A percentile compares a stretch with the other conserved stretches of the same genome.
Evolutionary conservation across 2,329 filamentous ascomycete species (phyloP).

Genomic region (Penicillium sp.): DNA sequence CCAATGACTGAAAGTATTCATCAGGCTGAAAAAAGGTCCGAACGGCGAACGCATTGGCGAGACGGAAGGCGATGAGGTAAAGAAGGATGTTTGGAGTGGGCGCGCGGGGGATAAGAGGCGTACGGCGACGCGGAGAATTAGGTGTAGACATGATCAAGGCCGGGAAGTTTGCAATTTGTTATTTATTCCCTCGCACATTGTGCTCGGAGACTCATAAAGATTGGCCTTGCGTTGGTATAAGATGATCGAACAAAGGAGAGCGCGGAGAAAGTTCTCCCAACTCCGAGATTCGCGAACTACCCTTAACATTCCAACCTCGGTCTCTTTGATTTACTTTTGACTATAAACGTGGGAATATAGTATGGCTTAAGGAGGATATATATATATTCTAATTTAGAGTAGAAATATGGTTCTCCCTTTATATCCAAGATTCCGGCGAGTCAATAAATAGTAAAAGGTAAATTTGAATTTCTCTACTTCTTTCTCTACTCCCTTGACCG

Average conservation of each 20-base stretch:
- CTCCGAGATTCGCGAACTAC: not conserved
- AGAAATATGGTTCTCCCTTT: not conserved
- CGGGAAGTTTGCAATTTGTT: not conserved
- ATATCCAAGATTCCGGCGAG: not conserved
- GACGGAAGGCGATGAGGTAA: conserved; percentile 64
- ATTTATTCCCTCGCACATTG: conserved; percentile 1
- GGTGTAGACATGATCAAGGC: conserved; percentile 8
- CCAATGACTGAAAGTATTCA: conserved; percentile 93
- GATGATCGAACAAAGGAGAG: not conserved
- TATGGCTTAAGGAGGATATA: not conserved
- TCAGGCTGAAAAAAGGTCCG: conserved; percentile 97
- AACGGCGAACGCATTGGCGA: conserved; percentile 74
- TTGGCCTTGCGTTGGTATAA: not conserved
- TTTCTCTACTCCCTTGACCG: not conserved
- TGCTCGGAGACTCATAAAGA: not conserved
- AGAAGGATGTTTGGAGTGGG: conserved; percentile 34
- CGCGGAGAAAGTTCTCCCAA: not conserved
- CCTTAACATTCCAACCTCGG: not conserved
- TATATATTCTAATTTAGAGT: no score
- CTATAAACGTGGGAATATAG: not conserved
- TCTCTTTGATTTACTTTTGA: not conserved
- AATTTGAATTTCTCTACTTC: not conserved
- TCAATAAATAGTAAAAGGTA: not conserved
- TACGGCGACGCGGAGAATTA: conserved; percentile 11
- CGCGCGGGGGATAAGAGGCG: conserved; percentile 9